Evolutionary conservation across 305 asterid species (phyloP).

Genomic region (Ilex paraguariensis): DNA sequence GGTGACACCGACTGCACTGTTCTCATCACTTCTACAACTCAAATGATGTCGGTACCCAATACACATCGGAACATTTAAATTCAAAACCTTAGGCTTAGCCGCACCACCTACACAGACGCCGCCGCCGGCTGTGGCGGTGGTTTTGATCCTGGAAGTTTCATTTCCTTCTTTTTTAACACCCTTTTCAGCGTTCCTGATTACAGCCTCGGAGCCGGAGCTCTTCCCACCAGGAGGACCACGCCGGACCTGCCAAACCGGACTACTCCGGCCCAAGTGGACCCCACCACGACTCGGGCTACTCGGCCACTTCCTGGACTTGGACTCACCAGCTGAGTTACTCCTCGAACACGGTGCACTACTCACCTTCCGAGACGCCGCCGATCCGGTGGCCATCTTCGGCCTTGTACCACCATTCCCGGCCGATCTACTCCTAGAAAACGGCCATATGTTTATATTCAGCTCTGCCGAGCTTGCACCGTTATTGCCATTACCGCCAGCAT

Average conservation of each 20-base stretch:
- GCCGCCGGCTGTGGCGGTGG: slow-evolving; percentile 11
- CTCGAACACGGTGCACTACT: slow-evolving; percentile 97
- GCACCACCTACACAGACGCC: slow-evolving; percentile 7
- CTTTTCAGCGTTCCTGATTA: slow-evolving; percentile 24
- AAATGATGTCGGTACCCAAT: slow-evolving; percentile 72
- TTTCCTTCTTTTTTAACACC: slow-evolving; percentile 22
- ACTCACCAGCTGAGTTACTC: slow-evolving; percentile 87
- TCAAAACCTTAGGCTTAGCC: slow-evolving; percentile 42
- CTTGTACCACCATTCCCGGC: slow-evolving; percentile 74
- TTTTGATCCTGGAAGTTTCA: slow-evolving; percentile 41
- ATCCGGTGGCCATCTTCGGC: slow-evolving; percentile 21
- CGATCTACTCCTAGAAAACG: slow-evolving; percentile 87
- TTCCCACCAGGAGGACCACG: slow-evolving; percentile 34
- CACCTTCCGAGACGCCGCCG: slow-evolving; percentile 52
- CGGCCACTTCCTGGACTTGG: slow-evolving; percentile 74
- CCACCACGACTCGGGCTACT: slow-evolving; percentile 71
- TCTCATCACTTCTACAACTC: slow-evolving; percentile 53
- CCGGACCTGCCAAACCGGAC: slow-evolving; percentile 85
- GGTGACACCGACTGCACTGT: slow-evolving; percentile 17
- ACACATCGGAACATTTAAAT: slow-evolving; percentile 78
- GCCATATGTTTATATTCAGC: slow-evolving; percentile 91
- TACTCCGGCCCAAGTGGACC: slow-evolving; percentile 73
- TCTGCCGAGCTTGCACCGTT: slow-evolving; percentile 44
- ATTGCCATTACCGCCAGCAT: slow-evolving; percentile 8
- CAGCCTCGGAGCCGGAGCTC: slow-evolving; percentile 20